These are phyloP conservation scores for Penicillium ochrochloron DNA, from an alignment of 495 filamentous ascomycete species.

Conservation along the genomic window DNA sequence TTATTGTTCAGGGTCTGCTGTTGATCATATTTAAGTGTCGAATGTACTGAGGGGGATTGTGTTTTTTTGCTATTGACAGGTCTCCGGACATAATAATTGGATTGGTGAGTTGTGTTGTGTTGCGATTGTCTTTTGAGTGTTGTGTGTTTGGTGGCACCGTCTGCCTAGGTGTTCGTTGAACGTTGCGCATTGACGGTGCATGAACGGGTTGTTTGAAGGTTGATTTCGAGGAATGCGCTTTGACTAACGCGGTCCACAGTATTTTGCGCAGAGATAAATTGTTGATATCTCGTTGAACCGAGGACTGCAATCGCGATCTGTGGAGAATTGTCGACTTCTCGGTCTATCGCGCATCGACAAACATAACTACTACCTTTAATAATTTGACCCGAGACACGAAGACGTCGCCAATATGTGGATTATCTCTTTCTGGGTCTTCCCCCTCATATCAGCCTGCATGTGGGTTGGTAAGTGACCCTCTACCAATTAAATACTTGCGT, in stretches of 20 bases:
- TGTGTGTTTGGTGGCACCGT: not conserved
- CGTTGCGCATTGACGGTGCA: not conserved
- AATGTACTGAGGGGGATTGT: slow-evolving; percentile 8
- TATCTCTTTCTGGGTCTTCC: slow-evolving; percentile 73
- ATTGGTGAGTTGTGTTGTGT: not conserved
- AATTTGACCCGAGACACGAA: not conserved
- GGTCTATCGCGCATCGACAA: not conserved
- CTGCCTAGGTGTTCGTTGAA: too few relatives aligned
- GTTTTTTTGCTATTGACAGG: not conserved
- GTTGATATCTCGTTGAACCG: not conserved
- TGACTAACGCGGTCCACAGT: not conserved
- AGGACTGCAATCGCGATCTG: not conserved
- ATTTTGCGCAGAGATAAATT: not conserved
- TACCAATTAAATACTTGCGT: slow-evolving; percentile 14
- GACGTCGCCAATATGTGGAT: slow-evolving; percentile 48
- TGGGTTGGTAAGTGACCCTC: slow-evolving; percentile 67
- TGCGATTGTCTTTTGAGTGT: too few relatives aligned
- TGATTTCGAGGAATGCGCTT: not conserved
- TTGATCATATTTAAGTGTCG: slow-evolving; percentile 15
- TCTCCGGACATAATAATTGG: not conserved
- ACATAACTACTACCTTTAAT: not conserved
- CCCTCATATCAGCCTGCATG: slow-evolving; percentile 75
- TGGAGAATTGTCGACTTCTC: not conserved
- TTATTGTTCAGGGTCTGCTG: slow-evolving; percentile 12
- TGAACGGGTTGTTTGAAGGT: not conserved